Evolutionary conservation across 192 early-diverging fungal genomes (phyloP).

Genomic region (Backusella luteola): DNA sequence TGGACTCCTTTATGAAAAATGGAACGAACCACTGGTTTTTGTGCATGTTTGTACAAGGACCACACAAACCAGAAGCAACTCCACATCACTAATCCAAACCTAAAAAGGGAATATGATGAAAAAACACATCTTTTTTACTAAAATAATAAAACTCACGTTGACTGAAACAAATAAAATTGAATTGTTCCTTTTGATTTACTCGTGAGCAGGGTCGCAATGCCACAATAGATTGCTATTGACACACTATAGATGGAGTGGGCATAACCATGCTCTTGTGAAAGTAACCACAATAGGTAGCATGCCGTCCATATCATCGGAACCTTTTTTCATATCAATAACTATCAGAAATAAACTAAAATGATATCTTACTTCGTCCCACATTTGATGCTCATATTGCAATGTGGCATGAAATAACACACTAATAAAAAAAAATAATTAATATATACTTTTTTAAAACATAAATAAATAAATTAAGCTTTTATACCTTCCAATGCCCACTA

Average conservation of each 20-base stretch:
- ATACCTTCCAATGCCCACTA: constrained; percentile 34
- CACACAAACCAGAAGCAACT: constrained; percentile 35
- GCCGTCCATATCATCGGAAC: constrained; percentile 37
- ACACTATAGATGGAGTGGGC: not conserved
- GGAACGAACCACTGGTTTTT: constrained; percentile 2
- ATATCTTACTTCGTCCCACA: constrained; percentile 36
- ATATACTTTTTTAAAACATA: not conserved
- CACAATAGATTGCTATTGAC: constrained; percentile 22
- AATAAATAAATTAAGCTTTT: not conserved
- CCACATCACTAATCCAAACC: constrained; percentile 35
- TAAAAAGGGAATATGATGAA: not conserved
- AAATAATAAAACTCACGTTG: constrained; percentile 21
- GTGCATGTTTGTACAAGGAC: constrained; percentile 23
- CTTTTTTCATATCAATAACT: not conserved
- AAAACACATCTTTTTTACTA: not conserved
- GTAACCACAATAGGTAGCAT: constrained; percentile 30
- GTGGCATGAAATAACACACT: constrained; percentile 36
- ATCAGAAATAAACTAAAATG: not conserved
- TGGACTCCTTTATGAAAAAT: constrained; percentile 23
- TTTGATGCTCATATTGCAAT: constrained; percentile 33
- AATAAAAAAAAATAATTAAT: not conserved
- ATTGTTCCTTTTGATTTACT: constrained; percentile 27
- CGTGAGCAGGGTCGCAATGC: constrained; percentile 23
- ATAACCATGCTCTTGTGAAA: constrained; percentile 25
- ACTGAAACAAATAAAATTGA: constrained; percentile 35